These are phyloP conservation scores for Fragaria vesca DNA, from an alignment of 306 rosid species.

Conservation along the genomic window DNA sequence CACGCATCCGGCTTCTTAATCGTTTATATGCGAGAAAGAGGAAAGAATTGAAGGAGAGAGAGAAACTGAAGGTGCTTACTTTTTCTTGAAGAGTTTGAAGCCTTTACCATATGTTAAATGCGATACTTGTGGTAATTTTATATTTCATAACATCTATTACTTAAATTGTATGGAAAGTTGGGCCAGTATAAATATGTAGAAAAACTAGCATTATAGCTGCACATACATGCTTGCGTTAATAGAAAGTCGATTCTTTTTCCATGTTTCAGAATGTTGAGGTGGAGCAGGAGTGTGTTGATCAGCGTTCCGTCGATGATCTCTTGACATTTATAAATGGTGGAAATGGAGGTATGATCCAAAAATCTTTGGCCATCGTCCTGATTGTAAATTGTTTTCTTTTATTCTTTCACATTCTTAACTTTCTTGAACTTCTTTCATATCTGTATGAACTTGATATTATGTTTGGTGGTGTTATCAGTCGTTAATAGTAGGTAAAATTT, in stretches of 20 bases:
- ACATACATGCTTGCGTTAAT: slow-evolving; percentile 17
- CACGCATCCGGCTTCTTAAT: slow-evolving; percentile 88
- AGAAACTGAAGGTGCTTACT: slow-evolving; percentile 67
- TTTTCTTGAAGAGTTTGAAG: slow-evolving; percentile 30
- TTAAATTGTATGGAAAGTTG: slow-evolving; percentile 22
- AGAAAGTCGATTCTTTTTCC: slow-evolving; percentile 14
- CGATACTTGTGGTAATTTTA: slow-evolving; percentile 29
- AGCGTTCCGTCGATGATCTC: slow-evolving; percentile 88
- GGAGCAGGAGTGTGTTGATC: slow-evolving; percentile 74
- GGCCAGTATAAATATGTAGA: slow-evolving; percentile 1
- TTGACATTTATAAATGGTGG: slow-evolving; percentile 83
- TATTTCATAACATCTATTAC: slow-evolving; percentile 21
- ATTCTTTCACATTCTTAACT: slow-evolving; percentile 5
- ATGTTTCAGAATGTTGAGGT: slow-evolving; percentile 65
- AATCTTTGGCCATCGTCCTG: slow-evolving; percentile 1
- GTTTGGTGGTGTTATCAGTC: neutral
- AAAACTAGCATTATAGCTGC: neutral
- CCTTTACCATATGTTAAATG: slow-evolving; percentile 39
- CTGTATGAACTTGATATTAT: slow-evolving; percentile 5
- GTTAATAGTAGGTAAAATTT: neutral
- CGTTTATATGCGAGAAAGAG: slow-evolving; percentile 85
- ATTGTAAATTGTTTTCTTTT: slow-evolving; percentile 12
- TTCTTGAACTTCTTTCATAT: slow-evolving; percentile 6
- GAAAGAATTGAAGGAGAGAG: slow-evolving; percentile 75
- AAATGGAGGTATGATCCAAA: slow-evolving; percentile 49